A percentile compares a stretch with the other conserved stretches of the same genome.
These are phyloP conservation scores for Zoysia japonica DNA, from an alignment of 176 grass and related monocot genomes.

Conservation along the genomic window DNA sequence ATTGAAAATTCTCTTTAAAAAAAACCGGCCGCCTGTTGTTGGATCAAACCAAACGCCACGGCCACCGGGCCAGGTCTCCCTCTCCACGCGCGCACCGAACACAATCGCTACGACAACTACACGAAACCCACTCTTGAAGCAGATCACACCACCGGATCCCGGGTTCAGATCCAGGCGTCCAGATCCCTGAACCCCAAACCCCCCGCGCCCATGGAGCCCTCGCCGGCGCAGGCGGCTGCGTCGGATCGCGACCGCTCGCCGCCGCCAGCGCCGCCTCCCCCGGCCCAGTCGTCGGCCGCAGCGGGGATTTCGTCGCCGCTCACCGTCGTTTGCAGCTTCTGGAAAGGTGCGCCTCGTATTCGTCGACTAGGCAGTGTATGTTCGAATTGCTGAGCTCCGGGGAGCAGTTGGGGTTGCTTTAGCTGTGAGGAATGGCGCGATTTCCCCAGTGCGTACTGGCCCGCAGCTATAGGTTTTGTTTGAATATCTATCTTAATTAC, in stretches of 20 bases:
- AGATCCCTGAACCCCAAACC: slow-evolving; percentile 24
- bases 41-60: too few relatives aligned
- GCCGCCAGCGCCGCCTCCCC: slow-evolving; percentile 37
- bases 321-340: slow-evolving; percentile 81
- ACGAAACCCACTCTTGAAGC: slow-evolving; percentile 33
- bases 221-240: slow-evolving; percentile 48
- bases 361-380: neutral
- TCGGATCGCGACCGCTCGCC: slow-evolving; percentile 73
- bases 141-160: slow-evolving; percentile 40
- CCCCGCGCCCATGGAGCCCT: slow-evolving; percentile 49
- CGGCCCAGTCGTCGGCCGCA: slow-evolving; percentile 38
- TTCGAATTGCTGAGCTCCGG: slow-evolving; percentile 12
- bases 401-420: neutral
- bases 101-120: slow-evolving; percentile 21
- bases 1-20: too few relatives aligned
- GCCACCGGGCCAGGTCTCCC: too few relatives aligned
- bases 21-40: too few relatives aligned
- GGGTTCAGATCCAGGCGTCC: slow-evolving; percentile 48
- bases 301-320: slow-evolving; percentile 70
- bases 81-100: neutral
- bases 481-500: neutral
- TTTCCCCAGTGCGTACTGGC: neutral
- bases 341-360: slow-evolving; percentile 67
- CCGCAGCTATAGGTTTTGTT: neutral
- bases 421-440: neutral